Evolutionary conservation across 306 rosid genomes (phyloP), one percentile per base, ranked within the genome.

Genomic region (Prosopis cineraria): DNA sequence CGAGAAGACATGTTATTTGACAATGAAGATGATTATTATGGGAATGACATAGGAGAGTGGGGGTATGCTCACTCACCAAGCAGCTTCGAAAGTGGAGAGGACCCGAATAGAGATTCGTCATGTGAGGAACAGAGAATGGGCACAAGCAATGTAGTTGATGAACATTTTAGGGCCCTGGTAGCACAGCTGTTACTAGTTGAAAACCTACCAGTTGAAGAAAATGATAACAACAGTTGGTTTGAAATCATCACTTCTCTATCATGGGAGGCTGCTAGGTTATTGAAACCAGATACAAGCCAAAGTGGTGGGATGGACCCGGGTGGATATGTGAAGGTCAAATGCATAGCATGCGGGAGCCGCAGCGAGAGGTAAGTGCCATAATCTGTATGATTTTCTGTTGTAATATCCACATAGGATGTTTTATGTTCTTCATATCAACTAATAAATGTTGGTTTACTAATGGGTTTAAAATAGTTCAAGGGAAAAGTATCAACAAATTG

Each of bases 261-360:
- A 64, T 96, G 96, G 97, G 99, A 96, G 87, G 99, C 94, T 73
- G 99, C 99, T 74, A 84, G 97, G 43, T 83, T 91, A 63, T 78
- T 96, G 79, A 96, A 93, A 87, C 99, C 99, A 78, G 97, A 96
- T 85, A 96, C 70, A 83, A 96, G 99, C 88, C 88, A 79, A 74
- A 81, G 99, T 66, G 99, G 98, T 55, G 93, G 96, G 64, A 96
- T 96, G 99, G 98, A 96, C 84, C 99, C 96, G 16, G 93, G 93
- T 83, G 99, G 97, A 71, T 88, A 93, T 75, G 97, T 89, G 56
- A 96, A 96, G 88, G 89, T 96, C 71, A 96, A 96, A 87, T 90
- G 98, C 86, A 78, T 96, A 82, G 96, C 94, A 77, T 88, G 96
- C 41, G 99, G 99, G 77, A 77, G 68, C 70, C 91, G 89, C 55